Conservation (phyloP, 345 rosid genomes). For the Syzygium aromaticum region DNA sequence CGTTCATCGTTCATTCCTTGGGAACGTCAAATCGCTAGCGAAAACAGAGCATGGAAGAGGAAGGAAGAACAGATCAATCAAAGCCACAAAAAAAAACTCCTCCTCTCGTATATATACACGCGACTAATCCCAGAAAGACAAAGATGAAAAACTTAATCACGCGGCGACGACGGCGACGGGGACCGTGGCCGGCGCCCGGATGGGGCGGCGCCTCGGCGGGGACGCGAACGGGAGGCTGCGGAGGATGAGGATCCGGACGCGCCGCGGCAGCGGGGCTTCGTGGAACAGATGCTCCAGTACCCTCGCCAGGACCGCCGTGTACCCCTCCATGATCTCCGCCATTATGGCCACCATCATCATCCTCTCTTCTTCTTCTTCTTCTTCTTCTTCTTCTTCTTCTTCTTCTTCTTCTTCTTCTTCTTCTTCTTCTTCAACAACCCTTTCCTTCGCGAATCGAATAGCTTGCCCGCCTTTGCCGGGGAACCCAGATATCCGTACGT, state of each 20-base stretch:
- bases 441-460: not conserved
- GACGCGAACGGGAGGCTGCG: slow-evolving; percentile 55
- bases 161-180: not conserved
- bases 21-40: not conserved
- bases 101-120: not conserved
- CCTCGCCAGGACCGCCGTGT: slow-evolving; percentile 59
- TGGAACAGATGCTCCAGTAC: slow-evolving; percentile 54
- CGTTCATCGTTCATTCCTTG: not conserved
- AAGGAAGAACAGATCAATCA: not conserved
- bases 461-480: not conserved
- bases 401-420: not conserved
- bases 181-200: not conserved
- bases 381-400: not conserved
- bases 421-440: not conserved
- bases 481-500: not conserved
- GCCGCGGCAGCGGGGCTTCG: slow-evolving; percentile 65
- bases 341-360: slow-evolving; percentile 58
- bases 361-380: not conserved
- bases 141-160: not conserved
- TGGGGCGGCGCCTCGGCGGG: not conserved
- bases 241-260: slow-evolving; percentile 61
- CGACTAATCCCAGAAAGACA: not conserved
- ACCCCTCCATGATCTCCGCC: slow-evolving; percentile 68
- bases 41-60: not conserved
- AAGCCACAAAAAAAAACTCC: not conserved